phyloP scores from a whole-genome alignment of 352 stramenopile genomes.

The Achlya hypogyna region DNA sequence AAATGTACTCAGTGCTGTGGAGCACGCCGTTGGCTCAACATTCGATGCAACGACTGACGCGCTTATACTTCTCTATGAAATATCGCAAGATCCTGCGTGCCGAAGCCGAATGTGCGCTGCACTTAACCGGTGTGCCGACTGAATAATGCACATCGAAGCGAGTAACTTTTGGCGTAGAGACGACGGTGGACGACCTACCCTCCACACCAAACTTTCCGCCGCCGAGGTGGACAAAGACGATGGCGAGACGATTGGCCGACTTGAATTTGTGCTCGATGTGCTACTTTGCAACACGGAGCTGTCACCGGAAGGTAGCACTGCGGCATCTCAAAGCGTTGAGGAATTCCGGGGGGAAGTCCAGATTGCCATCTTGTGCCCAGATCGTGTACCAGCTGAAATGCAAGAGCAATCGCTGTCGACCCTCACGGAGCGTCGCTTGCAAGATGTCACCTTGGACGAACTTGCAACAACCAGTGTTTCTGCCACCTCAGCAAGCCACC shows the following conservation, averaged over 20 bases:
- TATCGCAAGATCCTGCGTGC: slow-evolving; percentile 25
- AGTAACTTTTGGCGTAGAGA: no score
- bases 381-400: no score
- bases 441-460: background rate
- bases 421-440: no score
- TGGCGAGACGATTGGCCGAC: background rate
- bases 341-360: no score
- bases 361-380: no score
- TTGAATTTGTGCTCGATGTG: background rate
- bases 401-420: background rate
- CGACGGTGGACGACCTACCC: background rate
- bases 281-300: no score
- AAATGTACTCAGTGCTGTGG: background rate
- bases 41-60: slow-evolving; percentile 14
- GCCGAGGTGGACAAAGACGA: background rate
- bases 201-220: background rate
- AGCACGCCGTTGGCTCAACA: slow-evolving; percentile 10
- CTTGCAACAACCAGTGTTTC: background rate
- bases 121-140: background rate
- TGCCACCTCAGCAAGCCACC: background rate
- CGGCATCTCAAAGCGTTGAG: no score
- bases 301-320: no score
- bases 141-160: no score
- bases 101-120: background rate
- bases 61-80: slow-evolving; percentile 25